Percentiles rank a stretch among this genome's conserved stretches.
Evolutionary conservation across 176 grass and related monocot genomes (phyloP).

Genomic region (Secale cereale): DNA sequence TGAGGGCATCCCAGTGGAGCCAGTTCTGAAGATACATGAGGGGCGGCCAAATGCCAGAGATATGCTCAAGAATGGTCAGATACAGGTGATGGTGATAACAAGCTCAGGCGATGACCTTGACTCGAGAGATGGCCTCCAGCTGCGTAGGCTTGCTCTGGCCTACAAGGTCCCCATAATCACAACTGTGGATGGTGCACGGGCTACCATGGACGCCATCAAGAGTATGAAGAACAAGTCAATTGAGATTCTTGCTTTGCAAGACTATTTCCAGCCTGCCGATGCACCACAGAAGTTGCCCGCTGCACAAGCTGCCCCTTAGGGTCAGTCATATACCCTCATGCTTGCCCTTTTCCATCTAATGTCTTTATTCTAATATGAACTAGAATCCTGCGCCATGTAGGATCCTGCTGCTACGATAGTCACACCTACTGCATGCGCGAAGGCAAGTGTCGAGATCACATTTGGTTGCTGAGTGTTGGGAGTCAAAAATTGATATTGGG

Average conservation of each 20-base stretch:
- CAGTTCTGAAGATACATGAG: slow-evolving; percentile 92
- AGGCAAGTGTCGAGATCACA: background rate
- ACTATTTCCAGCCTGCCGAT: slow-evolving; percentile 68
- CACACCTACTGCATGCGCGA: slow-evolving; percentile 18
- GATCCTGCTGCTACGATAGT: slow-evolving; percentile 6
- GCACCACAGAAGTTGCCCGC: slow-evolving; percentile 49
- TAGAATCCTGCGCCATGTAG: background rate
- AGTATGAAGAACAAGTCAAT: slow-evolving; percentile 79
- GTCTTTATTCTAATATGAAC: background rate
- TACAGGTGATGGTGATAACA: slow-evolving; percentile 97
- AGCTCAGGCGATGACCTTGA: slow-evolving; percentile 87
- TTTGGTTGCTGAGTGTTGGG: background rate
- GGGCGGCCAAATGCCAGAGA: slow-evolving; percentile 88
- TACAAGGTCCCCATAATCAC: slow-evolving; percentile 95
- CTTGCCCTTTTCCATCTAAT: background rate
- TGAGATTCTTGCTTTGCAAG: slow-evolving; percentile 82
- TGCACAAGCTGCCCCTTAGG: slow-evolving; percentile 48
- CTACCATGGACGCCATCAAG: slow-evolving; percentile 82
- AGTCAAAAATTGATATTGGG: background rate
- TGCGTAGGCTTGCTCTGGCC: slow-evolving; percentile 78
- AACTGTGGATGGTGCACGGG: slow-evolving; percentile 85
- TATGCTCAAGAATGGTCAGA: slow-evolving; percentile 85
- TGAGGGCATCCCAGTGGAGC: slow-evolving; percentile 72
- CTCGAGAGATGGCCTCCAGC: slow-evolving; percentile 77
- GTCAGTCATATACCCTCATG: background rate